Conservation (phyloP, 768 basidiomycete genomes). For the Coprinopsis strossmayeri region DNA sequence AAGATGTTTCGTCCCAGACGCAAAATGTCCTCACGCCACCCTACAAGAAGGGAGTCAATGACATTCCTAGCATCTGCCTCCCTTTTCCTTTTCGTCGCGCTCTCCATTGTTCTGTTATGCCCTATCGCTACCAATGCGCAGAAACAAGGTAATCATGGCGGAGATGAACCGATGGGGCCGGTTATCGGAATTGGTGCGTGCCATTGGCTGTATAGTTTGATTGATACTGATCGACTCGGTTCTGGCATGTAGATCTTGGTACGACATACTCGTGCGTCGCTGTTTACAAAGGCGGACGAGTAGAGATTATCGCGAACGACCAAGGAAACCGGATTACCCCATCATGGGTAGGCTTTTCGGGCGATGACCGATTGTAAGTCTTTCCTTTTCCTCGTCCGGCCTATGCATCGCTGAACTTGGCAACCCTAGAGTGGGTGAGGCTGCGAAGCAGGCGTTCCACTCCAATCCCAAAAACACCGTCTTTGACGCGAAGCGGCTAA, state of each 20-base stretch:
- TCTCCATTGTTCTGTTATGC: constrained; percentile 62
- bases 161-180: constrained; percentile 52
- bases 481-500: constrained; percentile 92
- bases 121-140: constrained; percentile 37
- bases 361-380: constrained; percentile 68
- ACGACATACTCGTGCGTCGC: constrained; percentile 72
- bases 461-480: constrained; percentile 91
- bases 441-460: constrained; percentile 91
- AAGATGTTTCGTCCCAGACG: constrained; percentile 3
- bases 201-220: constrained; percentile 16
- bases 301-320: constrained; percentile 82
- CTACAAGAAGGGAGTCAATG: constrained; percentile 8
- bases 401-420: background rate
- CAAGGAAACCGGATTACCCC: constrained; percentile 90
- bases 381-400: constrained; percentile 11
- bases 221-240: background rate
- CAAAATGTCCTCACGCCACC: constrained; percentile 2
- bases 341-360: constrained; percentile 88
- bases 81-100: constrained; percentile 39
- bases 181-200: constrained; percentile 75
- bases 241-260: constrained; percentile 47
- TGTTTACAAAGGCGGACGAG: constrained; percentile 46
- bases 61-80: constrained; percentile 32
- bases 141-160: constrained; percentile 34
- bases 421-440: constrained; percentile 59